phyloP scores from a whole-genome alignment of 306 rosid species.

The Acacia melanoxylon region DNA sequence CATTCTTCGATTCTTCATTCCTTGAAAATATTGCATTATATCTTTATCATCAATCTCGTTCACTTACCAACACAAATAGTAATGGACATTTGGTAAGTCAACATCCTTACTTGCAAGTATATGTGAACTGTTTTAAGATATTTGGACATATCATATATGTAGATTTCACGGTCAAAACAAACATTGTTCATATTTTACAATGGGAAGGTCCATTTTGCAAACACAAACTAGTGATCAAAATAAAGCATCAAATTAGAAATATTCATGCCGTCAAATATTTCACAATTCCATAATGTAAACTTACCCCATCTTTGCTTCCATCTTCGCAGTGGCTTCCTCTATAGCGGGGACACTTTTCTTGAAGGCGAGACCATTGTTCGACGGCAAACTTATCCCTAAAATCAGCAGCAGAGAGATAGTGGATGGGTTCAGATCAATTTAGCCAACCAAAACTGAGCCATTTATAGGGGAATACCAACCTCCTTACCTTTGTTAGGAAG shows the following conservation, averaged over 20 bases:
- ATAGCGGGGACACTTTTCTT: slow-evolving; percentile 66
- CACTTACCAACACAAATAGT: background rate
- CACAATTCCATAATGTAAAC: slow-evolving; percentile 28
- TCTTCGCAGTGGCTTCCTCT: slow-evolving; percentile 68
- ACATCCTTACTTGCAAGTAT: background rate
- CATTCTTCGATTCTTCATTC: too few species aligned
- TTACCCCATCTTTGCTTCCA: slow-evolving; percentile 61
- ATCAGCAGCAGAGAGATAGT: slow-evolving; percentile 22
- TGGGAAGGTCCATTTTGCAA: background rate
- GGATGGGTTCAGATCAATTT: background rate
- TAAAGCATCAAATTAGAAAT: slow-evolving; percentile 23
- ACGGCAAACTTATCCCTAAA: slow-evolving; percentile 67
- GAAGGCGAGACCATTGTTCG: slow-evolving; percentile 79
- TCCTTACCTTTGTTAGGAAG: slow-evolving; percentile 2
- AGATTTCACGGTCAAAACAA: background rate
- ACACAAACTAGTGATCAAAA: background rate
- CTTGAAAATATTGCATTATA: too few species aligned
- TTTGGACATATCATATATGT: background rate
- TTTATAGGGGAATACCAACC: slow-evolving; percentile 1
- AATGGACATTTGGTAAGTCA: background rate
- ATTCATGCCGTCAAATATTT: background rate
- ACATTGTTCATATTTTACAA: background rate
- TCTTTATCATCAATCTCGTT: background rate
- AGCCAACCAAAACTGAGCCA: slow-evolving; percentile 15
- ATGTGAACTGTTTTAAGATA: background rate